Base-by-base conservation (phyloP, 176 grass and related monocot genomes). In the Saccharum spontaneum region DNA sequence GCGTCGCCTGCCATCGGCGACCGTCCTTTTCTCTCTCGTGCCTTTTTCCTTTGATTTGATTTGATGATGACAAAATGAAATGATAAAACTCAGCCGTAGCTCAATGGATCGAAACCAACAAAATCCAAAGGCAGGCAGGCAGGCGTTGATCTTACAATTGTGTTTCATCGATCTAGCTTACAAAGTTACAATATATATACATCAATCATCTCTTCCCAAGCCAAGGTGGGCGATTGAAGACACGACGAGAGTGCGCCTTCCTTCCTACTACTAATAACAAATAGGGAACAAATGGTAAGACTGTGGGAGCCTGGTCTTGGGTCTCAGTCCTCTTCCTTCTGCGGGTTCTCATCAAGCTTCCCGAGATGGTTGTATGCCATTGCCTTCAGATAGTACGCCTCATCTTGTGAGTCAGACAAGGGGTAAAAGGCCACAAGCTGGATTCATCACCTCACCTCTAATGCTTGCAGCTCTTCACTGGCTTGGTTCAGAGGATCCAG, bases 401-500 rank as follows among this genome's bases (percentile, higher is more conserved):
- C 61, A 59, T 71, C 83, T 43, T 4, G n/a, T 34, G 44, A 26
- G 10, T 36, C 41, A 69, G 4, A 46, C 41, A 34, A 15, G 62
- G 48, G 15, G 44, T 9, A 10, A 33, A 73, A 28, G 14, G 18
- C 60, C 34, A 70, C 36, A 28, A 28, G 52, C 67, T 18, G 5
- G 38, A 43, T 22, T 12, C 33, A 13, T 18, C 73, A 79, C 80
- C 83, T 87, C 84, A 99, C 97, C 91, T 99, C 97, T 68, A 99
- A 91, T 73, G 91, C 91, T 87, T 91, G 80, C 46, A 99, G 75
- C 44, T 99, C 91, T 89, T 99, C 90, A 20, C 86, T 80, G 41
- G 93, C 90, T 91, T 98, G 91, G 70, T 52, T 89, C 4, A 98
- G 90, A 66, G 93, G 97, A 80, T 94, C 93, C 84, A 98, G 85